Conservation (phyloP, 495 filamentous ascomycete species). For the Trichoderma erinaceum region DNA sequence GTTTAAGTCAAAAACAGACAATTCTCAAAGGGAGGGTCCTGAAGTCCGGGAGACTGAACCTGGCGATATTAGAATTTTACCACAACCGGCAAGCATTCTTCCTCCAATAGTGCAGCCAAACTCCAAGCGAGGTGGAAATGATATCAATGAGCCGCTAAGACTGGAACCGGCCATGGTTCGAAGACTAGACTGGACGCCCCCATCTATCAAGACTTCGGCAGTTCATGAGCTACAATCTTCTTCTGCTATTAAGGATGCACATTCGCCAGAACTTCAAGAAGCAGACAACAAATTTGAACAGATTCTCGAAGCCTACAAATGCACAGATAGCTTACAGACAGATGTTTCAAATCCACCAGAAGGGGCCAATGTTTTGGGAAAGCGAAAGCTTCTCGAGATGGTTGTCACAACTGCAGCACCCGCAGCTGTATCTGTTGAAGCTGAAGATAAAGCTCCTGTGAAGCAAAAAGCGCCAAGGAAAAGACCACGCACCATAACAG, state of each 20-base stretch:
- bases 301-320: slow-evolving; percentile 27
- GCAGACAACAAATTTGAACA: slow-evolving; percentile 23
- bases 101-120: slow-evolving; percentile 17
- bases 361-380: slow-evolving; percentile 29
- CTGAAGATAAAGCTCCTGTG: slow-evolving; percentile 30
- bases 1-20: slow-evolving; percentile 24
- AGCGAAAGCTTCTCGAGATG: slow-evolving; percentile 47
- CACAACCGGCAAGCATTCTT: no score
- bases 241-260: not conserved
- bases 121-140: slow-evolving; percentile 15
- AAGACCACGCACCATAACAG: slow-evolving; percentile 79
- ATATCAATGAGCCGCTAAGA: slow-evolving; percentile 22
- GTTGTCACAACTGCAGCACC: slow-evolving; percentile 26
- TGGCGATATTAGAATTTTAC: not conserved
- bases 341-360: not conserved
- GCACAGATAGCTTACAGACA: slow-evolving; percentile 19
- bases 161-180: slow-evolving; percentile 46
- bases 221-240: slow-evolving; percentile 14
- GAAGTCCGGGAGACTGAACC: not conserved
- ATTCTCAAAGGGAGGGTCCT: not conserved
- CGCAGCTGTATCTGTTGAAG: slow-evolving; percentile 17
- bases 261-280: not conserved
- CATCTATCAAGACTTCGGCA: slow-evolving; percentile 28
- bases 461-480: slow-evolving; percentile 57
- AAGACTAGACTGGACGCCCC: slow-evolving; percentile 55